Conservation (phyloP, 768 basidiomycete species). For the Leccinum variicolor region DNA sequence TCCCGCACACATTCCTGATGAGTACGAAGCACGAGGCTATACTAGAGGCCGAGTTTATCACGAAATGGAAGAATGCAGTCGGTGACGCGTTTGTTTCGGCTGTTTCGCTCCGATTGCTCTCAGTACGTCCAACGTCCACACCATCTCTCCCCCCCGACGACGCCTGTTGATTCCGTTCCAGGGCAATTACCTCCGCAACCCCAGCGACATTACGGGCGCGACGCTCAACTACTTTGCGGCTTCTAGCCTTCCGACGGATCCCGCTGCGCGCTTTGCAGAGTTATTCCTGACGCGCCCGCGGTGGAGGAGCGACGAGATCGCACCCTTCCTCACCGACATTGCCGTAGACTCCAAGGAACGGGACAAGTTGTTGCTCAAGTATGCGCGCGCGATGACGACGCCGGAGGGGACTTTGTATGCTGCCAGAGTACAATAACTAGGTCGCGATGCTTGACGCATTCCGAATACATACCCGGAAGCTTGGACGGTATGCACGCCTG, state of each 20-base stretch:
- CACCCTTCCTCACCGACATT: slow-evolving; percentile 78
- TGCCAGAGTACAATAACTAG: slow-evolving; percentile 57
- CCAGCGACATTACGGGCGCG: slow-evolving; percentile 31
- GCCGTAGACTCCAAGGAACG: slow-evolving; percentile 82
- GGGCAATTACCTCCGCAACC: slow-evolving; percentile 70
- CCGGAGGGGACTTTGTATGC: slow-evolving; percentile 71
- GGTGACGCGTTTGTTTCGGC: slow-evolving; percentile 71
- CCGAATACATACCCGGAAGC: background rate
- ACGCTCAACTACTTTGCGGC: slow-evolving; percentile 73
- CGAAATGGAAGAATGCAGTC: slow-evolving; percentile 67
- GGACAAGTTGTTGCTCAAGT: slow-evolving; percentile 85
- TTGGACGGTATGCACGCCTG: background rate
- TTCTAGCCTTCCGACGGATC: slow-evolving; percentile 69
- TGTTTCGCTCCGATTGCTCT: slow-evolving; percentile 65
- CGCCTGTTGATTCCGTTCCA: background rate
- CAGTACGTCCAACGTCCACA: slow-evolving; percentile 39
- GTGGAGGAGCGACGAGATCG: slow-evolving; percentile 79
- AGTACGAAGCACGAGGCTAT: slow-evolving; percentile 57
- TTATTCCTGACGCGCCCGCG: slow-evolving; percentile 77
- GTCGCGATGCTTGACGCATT: background rate
- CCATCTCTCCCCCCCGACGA: background rate
- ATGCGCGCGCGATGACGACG: slow-evolving; percentile 75
- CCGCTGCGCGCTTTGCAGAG: slow-evolving; percentile 79
- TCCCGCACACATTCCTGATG: background rate
- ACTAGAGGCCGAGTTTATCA: slow-evolving; percentile 50